Evolutionary conservation across 345 rosid genomes (phyloP).

Genomic region (Camelina neglecta): DNA sequence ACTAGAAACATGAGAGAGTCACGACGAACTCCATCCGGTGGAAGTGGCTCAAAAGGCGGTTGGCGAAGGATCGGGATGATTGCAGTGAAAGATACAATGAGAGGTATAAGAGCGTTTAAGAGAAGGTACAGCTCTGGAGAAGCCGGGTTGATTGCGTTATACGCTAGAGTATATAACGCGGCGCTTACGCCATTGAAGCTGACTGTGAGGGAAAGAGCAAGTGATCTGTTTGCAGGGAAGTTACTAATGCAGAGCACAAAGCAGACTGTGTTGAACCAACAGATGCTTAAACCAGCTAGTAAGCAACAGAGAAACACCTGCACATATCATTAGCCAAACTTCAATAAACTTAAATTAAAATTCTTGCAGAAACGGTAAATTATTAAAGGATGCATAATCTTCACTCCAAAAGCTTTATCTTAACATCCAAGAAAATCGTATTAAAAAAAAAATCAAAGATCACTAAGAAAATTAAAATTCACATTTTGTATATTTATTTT

Average conservation of each 20-base stretch:
- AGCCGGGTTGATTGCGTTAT: slow-evolving; percentile 65
- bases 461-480: neutral
- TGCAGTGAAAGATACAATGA: slow-evolving; percentile 63
- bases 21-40: slow-evolving; percentile 68
- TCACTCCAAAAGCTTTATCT: slow-evolving; percentile 13
- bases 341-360: neutral
- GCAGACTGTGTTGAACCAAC: slow-evolving; percentile 99
- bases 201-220: slow-evolving; percentile 87
- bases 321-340: slow-evolving; percentile 10
- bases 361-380: neutral
- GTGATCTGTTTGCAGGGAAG: slow-evolving; percentile 76
- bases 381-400: neutral
- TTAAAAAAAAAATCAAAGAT: neutral
- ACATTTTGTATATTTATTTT: neutral
- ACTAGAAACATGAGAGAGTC: slow-evolving; percentile 75
- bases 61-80: slow-evolving; percentile 84
- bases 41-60: slow-evolving; percentile 74
- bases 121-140: slow-evolving; percentile 69
- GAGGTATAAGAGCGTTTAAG: slow-evolving; percentile 74
- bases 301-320: slow-evolving; percentile 87
- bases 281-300: slow-evolving; percentile 86
- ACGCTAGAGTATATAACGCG: slow-evolving; percentile 79
- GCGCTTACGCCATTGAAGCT: slow-evolving; percentile 97
- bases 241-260: slow-evolving; percentile 86
- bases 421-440: neutral